Conservation (phyloP, 805 yeast genomes). For the Suhomyces pyralidae region DNA sequence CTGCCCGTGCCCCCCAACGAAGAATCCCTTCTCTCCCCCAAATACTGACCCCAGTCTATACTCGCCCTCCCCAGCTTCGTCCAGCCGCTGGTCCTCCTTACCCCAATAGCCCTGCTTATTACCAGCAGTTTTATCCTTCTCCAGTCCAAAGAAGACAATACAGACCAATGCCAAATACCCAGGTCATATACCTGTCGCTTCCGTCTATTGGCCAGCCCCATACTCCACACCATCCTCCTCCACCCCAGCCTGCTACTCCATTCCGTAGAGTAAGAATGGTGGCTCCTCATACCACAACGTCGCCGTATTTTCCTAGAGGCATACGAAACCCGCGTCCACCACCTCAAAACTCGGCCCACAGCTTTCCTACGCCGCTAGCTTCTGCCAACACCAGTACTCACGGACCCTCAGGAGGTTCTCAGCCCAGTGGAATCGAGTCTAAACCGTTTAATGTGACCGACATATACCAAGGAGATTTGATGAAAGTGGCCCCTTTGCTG, state of each 20-base stretch:
- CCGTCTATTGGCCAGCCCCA: constrained; percentile 4
- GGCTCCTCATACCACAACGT: constrained; percentile 9
- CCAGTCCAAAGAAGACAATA: constrained; percentile 10
- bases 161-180: constrained; percentile 11
- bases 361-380: neutral
- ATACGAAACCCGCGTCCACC: constrained; percentile 4
- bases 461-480: constrained; percentile 46
- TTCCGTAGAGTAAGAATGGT: constrained; percentile 6
- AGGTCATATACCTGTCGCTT: constrained; percentile 8
- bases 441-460: constrained; percentile 40
- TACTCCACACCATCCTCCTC: neutral
- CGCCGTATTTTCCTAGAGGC: constrained; percentile 8
- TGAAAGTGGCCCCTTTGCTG: constrained; percentile 46
- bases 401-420: neutral
- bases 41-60: neutral
- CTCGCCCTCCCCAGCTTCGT: neutral
- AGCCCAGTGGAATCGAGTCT: neutral
- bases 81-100: neutral
- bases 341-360: neutral
- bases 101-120: neutral
- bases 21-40: neutral
- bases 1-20: neutral
- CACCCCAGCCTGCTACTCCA: constrained; percentile 7
- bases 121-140: constrained; percentile 7
- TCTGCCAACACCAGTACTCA: neutral